These are phyloP conservation scores for Saururus chinensis DNA, from an alignment of 164 flowering plant species.

Conservation along the genomic window DNA sequence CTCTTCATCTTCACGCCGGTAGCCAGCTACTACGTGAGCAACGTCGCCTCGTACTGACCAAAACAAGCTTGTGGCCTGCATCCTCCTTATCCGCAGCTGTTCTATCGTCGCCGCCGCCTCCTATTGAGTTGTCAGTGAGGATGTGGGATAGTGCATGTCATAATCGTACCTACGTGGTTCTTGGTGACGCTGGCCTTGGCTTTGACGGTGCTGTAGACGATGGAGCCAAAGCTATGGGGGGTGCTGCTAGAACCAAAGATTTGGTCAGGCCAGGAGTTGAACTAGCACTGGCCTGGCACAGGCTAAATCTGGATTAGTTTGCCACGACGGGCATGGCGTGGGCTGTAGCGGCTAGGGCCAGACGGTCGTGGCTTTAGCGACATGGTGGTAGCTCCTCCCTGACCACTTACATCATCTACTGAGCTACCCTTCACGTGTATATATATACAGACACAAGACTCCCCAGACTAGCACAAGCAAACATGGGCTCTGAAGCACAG, in stretches of 20 bases:
- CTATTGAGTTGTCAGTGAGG: conserved; percentile 20
- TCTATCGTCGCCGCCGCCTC: conserved; percentile 26
- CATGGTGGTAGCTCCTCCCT: too few species aligned
- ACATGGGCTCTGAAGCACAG: background rate
- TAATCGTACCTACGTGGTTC: conserved; percentile 33
- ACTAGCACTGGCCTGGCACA: too few species aligned
- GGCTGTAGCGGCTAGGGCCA: too few species aligned
- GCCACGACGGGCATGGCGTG: too few species aligned
- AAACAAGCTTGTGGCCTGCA: conserved; percentile 27
- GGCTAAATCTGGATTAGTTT: too few species aligned
- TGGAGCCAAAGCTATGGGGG: conserved; percentile 50
- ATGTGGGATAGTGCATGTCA: conserved; percentile 28
- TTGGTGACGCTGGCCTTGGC: conserved; percentile 28
- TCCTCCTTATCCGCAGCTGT: conserved; percentile 26
- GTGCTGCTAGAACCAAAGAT: conserved; percentile 47
- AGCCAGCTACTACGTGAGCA: conserved; percentile 37
- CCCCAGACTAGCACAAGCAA: too few species aligned
- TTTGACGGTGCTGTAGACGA: conserved; percentile 26
- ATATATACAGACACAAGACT: too few species aligned
- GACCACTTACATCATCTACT: too few species aligned
- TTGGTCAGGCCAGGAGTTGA: too few species aligned
- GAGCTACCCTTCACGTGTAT: too few species aligned
- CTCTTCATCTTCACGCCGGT: conserved; percentile 49
- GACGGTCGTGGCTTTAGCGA: too few species aligned
- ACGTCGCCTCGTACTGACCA: conserved; percentile 24